A percentile compares a stretch with the other conserved stretches of the same genome.
phyloP scores from a whole-genome alignment of 23 red algal species.

The Gracilaria gracilis region DNA sequence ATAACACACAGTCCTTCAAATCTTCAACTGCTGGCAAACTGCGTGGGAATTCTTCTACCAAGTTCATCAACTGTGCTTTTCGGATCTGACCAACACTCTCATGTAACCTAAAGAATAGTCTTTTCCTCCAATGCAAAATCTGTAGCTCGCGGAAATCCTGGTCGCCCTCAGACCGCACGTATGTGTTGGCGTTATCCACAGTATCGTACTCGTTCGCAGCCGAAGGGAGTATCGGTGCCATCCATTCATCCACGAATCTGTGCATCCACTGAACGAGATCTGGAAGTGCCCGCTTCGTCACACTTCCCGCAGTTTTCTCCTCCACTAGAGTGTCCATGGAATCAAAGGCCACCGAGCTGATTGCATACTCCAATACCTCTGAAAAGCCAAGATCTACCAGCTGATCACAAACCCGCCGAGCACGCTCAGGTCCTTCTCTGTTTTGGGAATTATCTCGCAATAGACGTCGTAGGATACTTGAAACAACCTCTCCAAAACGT shows the following conservation, averaged over 20 bases:
- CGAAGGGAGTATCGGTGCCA: constrained; percentile 47
- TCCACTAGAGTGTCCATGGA: constrained; percentile 46
- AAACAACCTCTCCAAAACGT: background rate
- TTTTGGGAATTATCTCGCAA: background rate
- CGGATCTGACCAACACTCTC: constrained; percentile 63
- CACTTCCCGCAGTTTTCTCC: constrained; percentile 8
- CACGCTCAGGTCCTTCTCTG: background rate
- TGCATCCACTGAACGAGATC: constrained; percentile 54
- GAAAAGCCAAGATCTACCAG: constrained; percentile 65
- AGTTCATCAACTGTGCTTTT: constrained; percentile 58
- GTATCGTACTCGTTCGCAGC: constrained; percentile 2
- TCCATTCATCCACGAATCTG: constrained; percentile 35
- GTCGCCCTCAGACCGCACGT: background rate
- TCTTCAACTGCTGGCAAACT: constrained; percentile 76
- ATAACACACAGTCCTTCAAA: constrained; percentile 74
- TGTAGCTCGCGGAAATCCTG: constrained; percentile 11
- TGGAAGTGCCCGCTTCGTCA: constrained; percentile 46
- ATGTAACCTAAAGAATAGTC: constrained; percentile 65
- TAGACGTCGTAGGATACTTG: background rate
- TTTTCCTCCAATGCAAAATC: constrained; percentile 56
- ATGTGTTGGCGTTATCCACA: background rate
- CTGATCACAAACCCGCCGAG: constrained; percentile 26
- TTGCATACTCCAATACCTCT: constrained; percentile 40
- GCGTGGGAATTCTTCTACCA: constrained; percentile 67
- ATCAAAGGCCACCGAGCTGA: constrained; percentile 60